A percentile compares a stretch with the other conserved stretches of the same genome.
phyloP scores from a whole-genome alignment of 1,284 basidiomycete genomes.

The Fereydounia khargensis region DNA sequence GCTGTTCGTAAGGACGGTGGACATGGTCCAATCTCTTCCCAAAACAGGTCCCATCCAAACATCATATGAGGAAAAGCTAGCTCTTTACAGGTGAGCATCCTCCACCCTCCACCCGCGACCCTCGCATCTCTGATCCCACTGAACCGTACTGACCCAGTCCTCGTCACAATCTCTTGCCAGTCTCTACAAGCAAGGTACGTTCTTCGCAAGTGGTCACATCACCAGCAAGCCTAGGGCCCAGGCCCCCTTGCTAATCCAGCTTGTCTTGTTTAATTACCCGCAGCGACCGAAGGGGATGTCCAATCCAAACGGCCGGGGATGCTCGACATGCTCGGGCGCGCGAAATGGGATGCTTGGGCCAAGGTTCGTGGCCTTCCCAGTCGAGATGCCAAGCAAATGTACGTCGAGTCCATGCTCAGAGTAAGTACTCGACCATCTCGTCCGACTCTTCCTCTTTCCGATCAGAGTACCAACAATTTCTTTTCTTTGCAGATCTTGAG shows the following conservation, averaged over 20 bases:
- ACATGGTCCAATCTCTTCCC: slow-evolving; percentile 83
- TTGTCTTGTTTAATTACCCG: too few species aligned
- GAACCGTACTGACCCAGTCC: too few species aligned
- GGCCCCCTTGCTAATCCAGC: too few species aligned
- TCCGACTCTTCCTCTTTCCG: slow-evolving; percentile 54
- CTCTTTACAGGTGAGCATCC: too few species aligned
- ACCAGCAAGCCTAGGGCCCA: too few species aligned
- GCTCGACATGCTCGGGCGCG: slow-evolving; percentile 87
- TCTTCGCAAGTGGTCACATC: too few species aligned
- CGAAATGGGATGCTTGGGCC: slow-evolving; percentile 96
- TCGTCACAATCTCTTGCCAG: too few species aligned
- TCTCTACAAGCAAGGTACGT: slow-evolving; percentile 56
- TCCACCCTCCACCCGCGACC: too few species aligned
- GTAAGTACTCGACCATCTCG: slow-evolving; percentile 62
- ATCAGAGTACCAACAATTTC: slow-evolving; percentile 55
- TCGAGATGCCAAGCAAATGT: slow-evolving; percentile 81
- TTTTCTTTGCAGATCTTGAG: slow-evolving; percentile 66
- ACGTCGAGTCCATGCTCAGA: slow-evolving; percentile 82
- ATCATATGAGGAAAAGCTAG: slow-evolving; percentile 90
- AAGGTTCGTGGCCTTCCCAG: slow-evolving; percentile 78
- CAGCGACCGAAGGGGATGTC: slow-evolving; percentile 86
- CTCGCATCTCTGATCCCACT: too few species aligned
- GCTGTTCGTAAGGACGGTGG: slow-evolving; percentile 89
- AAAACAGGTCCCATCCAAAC: slow-evolving; percentile 95
- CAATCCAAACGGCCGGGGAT: slow-evolving; percentile 75